phyloP scores from a whole-genome alignment of 345 rosid genomes.

The Salix koriyanagi region DNA sequence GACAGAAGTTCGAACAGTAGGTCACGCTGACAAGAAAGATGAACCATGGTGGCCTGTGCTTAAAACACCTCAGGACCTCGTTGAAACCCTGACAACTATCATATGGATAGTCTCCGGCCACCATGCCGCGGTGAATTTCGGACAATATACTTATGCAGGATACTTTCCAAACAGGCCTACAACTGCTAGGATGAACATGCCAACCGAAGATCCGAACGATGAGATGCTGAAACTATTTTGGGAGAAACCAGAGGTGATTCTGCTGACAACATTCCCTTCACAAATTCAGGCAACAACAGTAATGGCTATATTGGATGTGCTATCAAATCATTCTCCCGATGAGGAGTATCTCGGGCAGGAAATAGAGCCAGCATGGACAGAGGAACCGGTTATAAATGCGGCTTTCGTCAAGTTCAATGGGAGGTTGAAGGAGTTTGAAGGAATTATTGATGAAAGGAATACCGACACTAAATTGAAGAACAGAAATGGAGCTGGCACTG shows the following conservation, averaged over 20 bases:
- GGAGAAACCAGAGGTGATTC: neutral
- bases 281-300: neutral
- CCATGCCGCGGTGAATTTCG: conserved; percentile 45
- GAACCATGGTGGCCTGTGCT: conserved; percentile 37
- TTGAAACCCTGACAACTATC: conserved; percentile 33
- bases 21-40: conserved; percentile 44
- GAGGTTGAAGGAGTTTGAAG: neutral
- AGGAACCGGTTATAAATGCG: neutral
- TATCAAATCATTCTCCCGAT: neutral
- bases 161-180: neutral
- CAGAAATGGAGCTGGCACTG: conserved; percentile 3
- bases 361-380: neutral
- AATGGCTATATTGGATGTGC: neutral
- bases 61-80: conserved; percentile 21
- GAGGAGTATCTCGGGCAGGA: neutral
- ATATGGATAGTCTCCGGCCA: conserved; percentile 40
- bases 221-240: neutral
- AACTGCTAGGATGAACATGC: neutral
- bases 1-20: conserved; percentile 29
- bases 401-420: neutral
- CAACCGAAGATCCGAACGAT: neutral
- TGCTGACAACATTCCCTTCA: neutral
- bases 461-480: neutral
- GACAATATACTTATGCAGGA: conserved; percentile 23
- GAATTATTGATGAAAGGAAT: neutral